Evolutionary conservation across 2,329 filamentous ascomycete genomes (phyloP), one percentile per base, ranked within the genome.

Genomic region (Aspergillus vadensis): DNA sequence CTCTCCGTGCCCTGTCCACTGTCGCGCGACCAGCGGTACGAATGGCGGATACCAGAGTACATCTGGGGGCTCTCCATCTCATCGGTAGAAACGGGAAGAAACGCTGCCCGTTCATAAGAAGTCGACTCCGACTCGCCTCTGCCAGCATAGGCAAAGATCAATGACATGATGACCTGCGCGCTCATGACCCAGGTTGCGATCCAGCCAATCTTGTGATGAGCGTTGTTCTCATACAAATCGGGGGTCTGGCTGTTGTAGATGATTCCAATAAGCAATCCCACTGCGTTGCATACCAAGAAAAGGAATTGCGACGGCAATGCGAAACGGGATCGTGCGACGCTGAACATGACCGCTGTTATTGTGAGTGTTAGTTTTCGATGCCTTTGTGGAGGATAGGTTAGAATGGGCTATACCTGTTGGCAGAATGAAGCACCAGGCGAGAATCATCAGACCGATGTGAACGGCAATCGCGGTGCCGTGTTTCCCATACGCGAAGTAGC

Each of bases 291-390:
- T 19, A 66, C 49, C 51, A 67, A 41, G 55, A 67, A 67, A 23
- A 64, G 43, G 51, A 67, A 65, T 55, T 67, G 63, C 59, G 64
- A 57, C 92, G 83, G 80, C 2, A 96, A 81, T 1, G 88, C 88
- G 68, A 90, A 88, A 63, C 89, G 85, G 47, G 93, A 97, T 62
- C 86, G 86, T 38, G 89, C 89, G 64, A 97, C 82, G 58, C 92
- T 96, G 65, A 98, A 82, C 87, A 97, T 91, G 52, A 96, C 88
- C 65, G 86, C 91, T 95, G 25, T n/a, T 27, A 39, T 41, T 43
- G 12, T 27, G 39, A 30, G 15, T 12, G 53, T 63, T 55, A 63
- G 48, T 50, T 19, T 15, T 12, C n/a, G 12, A 14, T 25, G 21
- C 41, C 43, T 36, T 36, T 36, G 25, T 36, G 32, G 12, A 17